Evolutionary conservation across 805 yeast species (phyloP), one percentile per base, ranked within the genome.

Genomic region (Nakazawaea peltata): DNA sequence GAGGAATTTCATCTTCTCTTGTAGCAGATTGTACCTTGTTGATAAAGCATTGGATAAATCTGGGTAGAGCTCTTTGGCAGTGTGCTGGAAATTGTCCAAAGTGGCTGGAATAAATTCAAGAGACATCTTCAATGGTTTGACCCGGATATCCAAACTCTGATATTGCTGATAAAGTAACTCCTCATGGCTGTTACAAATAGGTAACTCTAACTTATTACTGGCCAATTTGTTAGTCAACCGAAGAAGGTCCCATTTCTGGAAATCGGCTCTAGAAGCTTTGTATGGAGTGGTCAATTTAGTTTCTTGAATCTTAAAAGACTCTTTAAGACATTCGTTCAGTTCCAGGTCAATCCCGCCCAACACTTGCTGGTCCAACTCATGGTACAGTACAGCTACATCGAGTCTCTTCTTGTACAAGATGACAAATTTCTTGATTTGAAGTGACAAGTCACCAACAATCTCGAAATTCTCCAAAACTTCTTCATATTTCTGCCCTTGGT

Each of bases 51-150:
- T 39, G 1, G 61, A 39, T 21, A 61, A 48, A 2, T 52, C 50
- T 3, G 64, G 60, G 38, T 59, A 51, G 23, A 41, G 32, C 26
- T 41, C 31, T 42, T 45, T 42, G 41, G 68, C 46, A 23, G 48
- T 43, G 2, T 44, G 45, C 35, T 45, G 57, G 50, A 60, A 77
- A 51, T 47, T 68, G 42, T 51, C 74, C 42, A 59, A 63, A 44
- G 76, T 59, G 15, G 57, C 46, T 0, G 81, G 81, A 1, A 79
- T 59, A 36, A 74, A 65, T 26, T 64, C 63, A 7, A 70, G 46
- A 3, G 82, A 61, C 5, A 71, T 76, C 28, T 63, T 65, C 14
- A 77, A 59, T 1, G 83, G 82, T 4, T 57, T 58, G 4, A 74
- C 50, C 24, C 59, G 54, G 13, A 58, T 54, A 29, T 63, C 65